Conservation (phyloP, 2,329 filamentous ascomycete genomes). For the Paracorniculantispora psalliotae region DNA sequence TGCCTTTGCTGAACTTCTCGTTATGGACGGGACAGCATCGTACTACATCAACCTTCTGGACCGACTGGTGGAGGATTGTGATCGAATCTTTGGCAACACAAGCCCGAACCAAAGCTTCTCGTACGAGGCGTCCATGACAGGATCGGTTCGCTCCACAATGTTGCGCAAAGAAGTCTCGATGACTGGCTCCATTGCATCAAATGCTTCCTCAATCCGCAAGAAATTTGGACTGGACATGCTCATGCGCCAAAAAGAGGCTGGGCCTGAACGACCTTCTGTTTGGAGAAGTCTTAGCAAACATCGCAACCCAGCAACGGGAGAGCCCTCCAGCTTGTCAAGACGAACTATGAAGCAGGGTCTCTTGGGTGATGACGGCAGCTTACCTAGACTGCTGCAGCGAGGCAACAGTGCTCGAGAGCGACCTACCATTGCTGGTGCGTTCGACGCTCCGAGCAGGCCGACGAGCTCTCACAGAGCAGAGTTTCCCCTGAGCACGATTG, state of each 20-base stretch:
- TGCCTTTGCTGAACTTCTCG: conserved; percentile 82
- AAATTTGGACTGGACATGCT: conserved; percentile 78
- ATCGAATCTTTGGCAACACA: conserved; percentile 74
- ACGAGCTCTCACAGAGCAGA: conserved; percentile 53
- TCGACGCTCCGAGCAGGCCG: conserved; percentile 54
- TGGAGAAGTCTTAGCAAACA: conserved; percentile 88
- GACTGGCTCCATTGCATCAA: conserved; percentile 74
- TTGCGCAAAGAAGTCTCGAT: conserved; percentile 53
- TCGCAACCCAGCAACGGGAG: conserved; percentile 55
- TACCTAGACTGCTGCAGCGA: conserved; percentile 31
- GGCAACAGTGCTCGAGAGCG: conserved; percentile 55
- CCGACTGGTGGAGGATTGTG: conserved; percentile 82
- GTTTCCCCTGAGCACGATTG: conserved; percentile 54
- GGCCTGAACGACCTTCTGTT: conserved; percentile 68
- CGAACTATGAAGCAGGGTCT: conserved; percentile 63
- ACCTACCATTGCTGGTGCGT: conserved; percentile 56
- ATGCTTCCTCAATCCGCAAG: conserved; percentile 76
- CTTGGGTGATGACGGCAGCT: conserved; percentile 67
- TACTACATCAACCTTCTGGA: conserved; percentile 87
- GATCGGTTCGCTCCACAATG: conserved; percentile 53
- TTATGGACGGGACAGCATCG: conserved; percentile 69
- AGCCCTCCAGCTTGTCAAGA: conserved; percentile 60
- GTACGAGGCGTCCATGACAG: conserved; percentile 42
- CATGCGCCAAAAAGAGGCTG: conserved; percentile 70
- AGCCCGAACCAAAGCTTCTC: conserved; percentile 36